Evolutionary conservation across 2,329 filamentous ascomycete genomes (phyloP), one percentile per base, ranked within the genome.

Genomic region (Fusarium succisae): DNA sequence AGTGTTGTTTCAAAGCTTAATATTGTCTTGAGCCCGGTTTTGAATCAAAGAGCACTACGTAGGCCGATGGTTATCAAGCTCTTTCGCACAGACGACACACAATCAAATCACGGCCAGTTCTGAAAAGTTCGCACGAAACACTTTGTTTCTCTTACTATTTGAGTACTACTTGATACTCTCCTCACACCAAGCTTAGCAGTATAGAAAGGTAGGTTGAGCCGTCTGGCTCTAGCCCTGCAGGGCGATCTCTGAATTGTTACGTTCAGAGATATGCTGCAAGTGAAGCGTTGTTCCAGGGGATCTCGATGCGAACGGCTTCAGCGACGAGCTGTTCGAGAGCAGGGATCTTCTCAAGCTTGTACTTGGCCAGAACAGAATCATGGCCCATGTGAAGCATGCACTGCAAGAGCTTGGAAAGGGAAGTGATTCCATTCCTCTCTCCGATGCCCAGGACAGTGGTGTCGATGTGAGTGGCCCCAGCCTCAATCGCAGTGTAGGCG

Each of bases 261-360:
- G 32, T 41, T 59, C 20, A 63, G 17, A 63, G 53, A 43, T 53
- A 60, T 20, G n/a, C 39, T 17, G 44, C 24, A 30, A 66, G 51
- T 22, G 55, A 57, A 63, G 69, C 64, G 43, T 63, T 72, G 51
- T 72, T 67, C 69, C 69, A 72, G 30, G 69, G 69, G 37, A 72
- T 63, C 56, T 70, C 43, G 8, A 70, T 28, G 22, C 47, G 30
- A 10, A 72, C 70, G 67, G 91, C 90, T 80, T 94, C 91, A 76
- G 94, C 93, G 59, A 97, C 94, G 56, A 96, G 86, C 79, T 96
- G 92, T 84, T 97, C 94, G 69, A 96, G 89, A 69, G 93, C 93
- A 90, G 96, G 95, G 84, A 98, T 89, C 90, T 94, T 95, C 84
- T 94, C 89, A 65, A 97, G 89, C 84, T 94, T 94, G 87, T 97